phyloP scores from a whole-genome alignment of 805 yeast genomes.

The Citeromyces matritensis region DNA sequence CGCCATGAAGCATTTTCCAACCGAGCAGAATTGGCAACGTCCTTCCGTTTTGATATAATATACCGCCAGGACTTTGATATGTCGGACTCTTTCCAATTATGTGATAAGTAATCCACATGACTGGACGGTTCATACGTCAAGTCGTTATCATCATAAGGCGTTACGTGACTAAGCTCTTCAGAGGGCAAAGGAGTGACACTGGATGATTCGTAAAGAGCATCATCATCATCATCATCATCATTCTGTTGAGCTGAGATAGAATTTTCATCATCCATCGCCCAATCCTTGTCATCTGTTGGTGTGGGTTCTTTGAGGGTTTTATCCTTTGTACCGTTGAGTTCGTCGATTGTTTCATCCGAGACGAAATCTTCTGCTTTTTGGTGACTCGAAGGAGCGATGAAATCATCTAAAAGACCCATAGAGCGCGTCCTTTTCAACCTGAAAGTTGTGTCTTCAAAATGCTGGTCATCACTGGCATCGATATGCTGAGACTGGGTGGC shows the following conservation, averaged over 20 bases:
- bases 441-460: constrained; percentile 57
- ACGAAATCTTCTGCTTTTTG: constrained; percentile 70
- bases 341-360: constrained; percentile 86
- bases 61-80: constrained; percentile 94
- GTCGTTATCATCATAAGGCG: constrained; percentile 78
- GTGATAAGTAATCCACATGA: constrained; percentile 91
- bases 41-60: constrained; percentile 67
- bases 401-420: constrained; percentile 66
- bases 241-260: background rate
- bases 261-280: background rate
- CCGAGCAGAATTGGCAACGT: constrained; percentile 68
- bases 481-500: constrained; percentile 53
- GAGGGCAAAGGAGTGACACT: background rate
- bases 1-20: constrained; percentile 88
- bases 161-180: constrained; percentile 6
- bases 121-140: constrained; percentile 67
- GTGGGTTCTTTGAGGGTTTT: no score
- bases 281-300: no score
- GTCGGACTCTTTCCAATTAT: constrained; percentile 91
- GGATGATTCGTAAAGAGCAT: background rate
- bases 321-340: constrained; percentile 24
- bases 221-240: background rate
- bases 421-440: constrained; percentile 72
- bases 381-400: constrained; percentile 10
- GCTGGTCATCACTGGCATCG: constrained; percentile 56